Evolutionary conservation across 2,329 filamentous ascomycete genomes (phyloP), one percentile per base, ranked within the genome.

Genomic region (Colletotrichum viniferum): DNA sequence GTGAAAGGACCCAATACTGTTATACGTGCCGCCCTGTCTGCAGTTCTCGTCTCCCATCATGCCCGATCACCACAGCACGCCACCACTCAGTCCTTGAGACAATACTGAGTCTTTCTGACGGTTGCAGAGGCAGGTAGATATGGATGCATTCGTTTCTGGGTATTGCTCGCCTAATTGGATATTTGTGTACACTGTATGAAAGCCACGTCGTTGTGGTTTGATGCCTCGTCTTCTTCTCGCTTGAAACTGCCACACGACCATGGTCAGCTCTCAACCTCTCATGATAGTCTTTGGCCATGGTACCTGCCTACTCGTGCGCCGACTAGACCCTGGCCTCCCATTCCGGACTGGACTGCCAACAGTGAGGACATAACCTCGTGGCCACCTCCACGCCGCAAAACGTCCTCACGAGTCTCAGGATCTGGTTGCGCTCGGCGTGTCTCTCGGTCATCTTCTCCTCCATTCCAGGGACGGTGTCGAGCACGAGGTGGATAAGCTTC

Each of bases 51-150:
- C 18, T n/a, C n/a, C n/a, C 12, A 21, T 52, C n/a, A 21, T 4
- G 1, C 21, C n/a, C 4, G 18, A 21, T 12, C 21, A 52, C n/a
- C n/a, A 52, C 12, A 13, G 43, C 43, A 48, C 12, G n/a, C 12
- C 38, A 0, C 38, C 18, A n/a, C 9, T 3, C 9, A n/a, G 38
- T 10, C 38, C 38, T 48, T n/a, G 18, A 48, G 0, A 12, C 38
- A 9, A n/a, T 0, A n/a, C 18, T 0, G 9, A 12, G 38, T n/a
- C 0, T 48, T 48, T 12, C 0, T 48, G 18, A 7, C 38, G 38
- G 38, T n/a, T 10, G 38, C 18, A 48, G 38, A n/a, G 9, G 38
- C 38, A 48, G 18, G 6, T 48, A n/a, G 38, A n/a, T n/a, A 9
- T 48, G 5, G 0, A 48, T 48, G 38, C 38, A 48, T n/a, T 48